phyloP scores from a whole-genome alignment of 495 filamentous ascomycete species.

The Aspergillus ostianus region DNA sequence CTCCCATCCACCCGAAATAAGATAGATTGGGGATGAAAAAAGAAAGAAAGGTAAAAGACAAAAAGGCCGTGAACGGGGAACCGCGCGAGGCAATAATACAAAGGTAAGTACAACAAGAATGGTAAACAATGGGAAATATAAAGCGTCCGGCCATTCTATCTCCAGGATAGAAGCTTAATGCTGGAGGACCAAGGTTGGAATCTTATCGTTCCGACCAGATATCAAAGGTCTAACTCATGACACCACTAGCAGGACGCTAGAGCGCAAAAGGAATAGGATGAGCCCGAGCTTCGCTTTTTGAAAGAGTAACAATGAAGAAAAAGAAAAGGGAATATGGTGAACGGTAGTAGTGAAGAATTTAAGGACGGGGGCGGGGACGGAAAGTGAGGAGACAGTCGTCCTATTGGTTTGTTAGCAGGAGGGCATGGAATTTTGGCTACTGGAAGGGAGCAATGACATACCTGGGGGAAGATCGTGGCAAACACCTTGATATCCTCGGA shows the following conservation, averaged over 20 bases:
- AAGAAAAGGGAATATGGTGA: background rate
- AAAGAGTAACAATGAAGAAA: conserved; percentile 10
- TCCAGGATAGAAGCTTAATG: conserved; percentile 39
- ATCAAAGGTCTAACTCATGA: background rate
- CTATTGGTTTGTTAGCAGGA: conserved; percentile 27
- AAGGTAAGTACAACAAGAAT: conserved; percentile 9
- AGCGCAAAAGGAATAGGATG: conserved; percentile 15
- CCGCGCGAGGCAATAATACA: background rate
- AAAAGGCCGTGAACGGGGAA: background rate
- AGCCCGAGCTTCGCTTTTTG: conserved; percentile 23
- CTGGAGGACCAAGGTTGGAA: conserved; percentile 19
- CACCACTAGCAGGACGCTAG: background rate
- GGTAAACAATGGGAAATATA: conserved; percentile 11
- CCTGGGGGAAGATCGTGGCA: conserved; percentile 95
- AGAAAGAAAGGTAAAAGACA: background rate
- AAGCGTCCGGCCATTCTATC: conserved; percentile 30
- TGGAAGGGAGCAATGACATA: conserved; percentile 42
- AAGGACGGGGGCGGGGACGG: conserved; percentile 35
- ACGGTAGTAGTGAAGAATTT: conserved; percentile 1
- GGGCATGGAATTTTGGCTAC: background rate
- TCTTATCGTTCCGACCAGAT: conserved; percentile 19
- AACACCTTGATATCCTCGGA: conserved; percentile 98
- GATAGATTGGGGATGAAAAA: background rate
- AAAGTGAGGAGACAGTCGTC: conserved; percentile 46
- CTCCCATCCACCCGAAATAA: background rate